Evolutionary conservation across 2,329 filamentous ascomycete species (phyloP), one percentile per base, ranked within the genome.

Genomic region (Phoma herbarum): DNA sequence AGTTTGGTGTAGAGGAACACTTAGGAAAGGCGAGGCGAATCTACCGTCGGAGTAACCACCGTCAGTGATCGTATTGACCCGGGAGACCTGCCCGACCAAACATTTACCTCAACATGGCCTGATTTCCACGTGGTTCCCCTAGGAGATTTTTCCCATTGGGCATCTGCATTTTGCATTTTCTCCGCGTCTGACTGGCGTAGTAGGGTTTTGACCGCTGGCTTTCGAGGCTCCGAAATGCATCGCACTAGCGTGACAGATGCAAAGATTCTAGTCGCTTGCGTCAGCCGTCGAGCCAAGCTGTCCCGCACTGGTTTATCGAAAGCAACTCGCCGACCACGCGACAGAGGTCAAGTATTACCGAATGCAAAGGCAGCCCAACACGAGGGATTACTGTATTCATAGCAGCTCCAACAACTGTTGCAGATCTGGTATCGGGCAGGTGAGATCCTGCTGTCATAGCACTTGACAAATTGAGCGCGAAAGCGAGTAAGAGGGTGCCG

Each of bases 161-260:
- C 47, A n/a, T 14, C 26, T 47, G 26, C 12, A 18, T 11, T 35
- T 11, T 35, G 29, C 12, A 37, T 48, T 59, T 33, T 44, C 41
- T 51, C 39, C 26, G 39, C 29, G 20, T 49, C 45, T 48, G 48
- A 22, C 37, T 52, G 49, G 55, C 44, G 46, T 29, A 31, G 23
- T 46, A 46, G 53, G 41, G 26, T 45, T 45, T 54, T 45, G 46
- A 9, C 31, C 44, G 56, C 45, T 53, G 31, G 28, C 35, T 58
- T 53, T 9, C 18, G 25, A 49, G 49, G 44, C 43, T 45, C 45
- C 44, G 50, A 22, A 41, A 9, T 50, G 39, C 41, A 23, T 41
- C 26, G 41, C 31, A 42, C 42, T 54, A 54, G 50, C 50, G 50
- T 58, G 49, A 53, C 56, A 59, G 56, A 44, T 59, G 56, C 25